Evolutionary conservation across 495 filamentous ascomycete species (phyloP), one percentile per base, ranked within the genome.

Genomic region (Trichoderma erinaceum): DNA sequence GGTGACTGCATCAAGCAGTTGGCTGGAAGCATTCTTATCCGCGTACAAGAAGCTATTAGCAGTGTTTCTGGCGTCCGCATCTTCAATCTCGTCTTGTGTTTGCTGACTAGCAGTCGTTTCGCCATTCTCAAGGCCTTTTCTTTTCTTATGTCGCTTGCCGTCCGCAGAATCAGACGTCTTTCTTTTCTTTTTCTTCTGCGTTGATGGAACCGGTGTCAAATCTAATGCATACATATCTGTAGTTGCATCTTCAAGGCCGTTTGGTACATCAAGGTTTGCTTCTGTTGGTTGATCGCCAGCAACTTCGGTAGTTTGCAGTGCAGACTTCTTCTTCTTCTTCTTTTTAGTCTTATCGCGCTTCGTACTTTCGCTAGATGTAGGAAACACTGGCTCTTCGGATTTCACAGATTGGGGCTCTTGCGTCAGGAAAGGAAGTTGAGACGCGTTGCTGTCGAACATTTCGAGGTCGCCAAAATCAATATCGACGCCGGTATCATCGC

Each of bases 51-150:
- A 65, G 11, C 27, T 29, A 13, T 7, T 41, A 21, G 56, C 56
- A 4, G 56, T 63, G 27, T 63, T 21, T 46, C 43, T 18, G 43
- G 43, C 43, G 12, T 46, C 43, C 12, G 43, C 43, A 21, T 23
- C 21, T 23, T 41, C 32, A 35, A 35, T 25, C 18, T 46, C 65
- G 41, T 66, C 41, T 66, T 61, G 56, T 32, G 56, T 61, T 25
- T 61, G 56, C 56, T 61, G 56, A 12, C 23, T 16, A 23, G 21
- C 25, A 32, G 43, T 65, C 12, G n/a, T 10, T 3, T 46, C 65
- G 18, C 25, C 41, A 23, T 43, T 16, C 1, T 44, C 65, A 29
- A 32, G 6, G 1, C 41, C 27, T 25, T 66, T 87, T 27, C 44
- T 43, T 44, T 66, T 66, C 43, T 66, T 66, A 35, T 44, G 32